Base-by-base conservation (phyloP, 208 protist genomes). In the Eutreptiella sp. region DNA sequence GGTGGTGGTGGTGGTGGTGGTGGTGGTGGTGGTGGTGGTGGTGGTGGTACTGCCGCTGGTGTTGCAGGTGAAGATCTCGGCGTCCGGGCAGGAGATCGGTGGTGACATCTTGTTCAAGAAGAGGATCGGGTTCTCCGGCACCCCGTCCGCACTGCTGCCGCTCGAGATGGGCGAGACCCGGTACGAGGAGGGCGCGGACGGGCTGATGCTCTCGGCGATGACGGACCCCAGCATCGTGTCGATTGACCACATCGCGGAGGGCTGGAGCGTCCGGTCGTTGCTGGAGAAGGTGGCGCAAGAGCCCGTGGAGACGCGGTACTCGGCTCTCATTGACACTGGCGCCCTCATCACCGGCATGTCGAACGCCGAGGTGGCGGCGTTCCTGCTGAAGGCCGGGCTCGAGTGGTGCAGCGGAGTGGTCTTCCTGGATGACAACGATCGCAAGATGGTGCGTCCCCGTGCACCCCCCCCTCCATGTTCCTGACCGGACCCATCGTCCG, bases 121-220 rank as follows among this genome's bases (percentile, higher is more conserved):
- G 42, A 66, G 83, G 3, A 71, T 89, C 31, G 83, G 83, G 3
- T 89, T 89, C 60, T 77, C 59, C 21, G 83, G 83, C 45, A 89
- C 83, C 38, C 83, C 83, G 3, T 73, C 53, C 4, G 70, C 84
- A 38, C 59, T 89, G 24, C 70, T 89, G 39, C 83, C 83, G 14
- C 39, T 59, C 11, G 83, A 89, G 38, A 67, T 89, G 11, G 83
- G 83, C 36, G 36, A 63, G 34, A 87, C 80, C 66, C 66, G 77
- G 26, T 88, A 89, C 53, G 83, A 88, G 57, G 46, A 55, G 21
- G 75, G 83, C 29, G 70, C 78, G 11, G 83, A 88, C 47, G 83
- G 83, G 5, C 36, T 75, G 50, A 80, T 88, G 63, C 46, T 88
- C 29, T 43, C 52, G 43, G 63, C 76, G 21, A 34, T 88, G 27